Base-by-base conservation (phyloP, 352 stramenopile genomes). In the Globisporangium lucens region DNA sequence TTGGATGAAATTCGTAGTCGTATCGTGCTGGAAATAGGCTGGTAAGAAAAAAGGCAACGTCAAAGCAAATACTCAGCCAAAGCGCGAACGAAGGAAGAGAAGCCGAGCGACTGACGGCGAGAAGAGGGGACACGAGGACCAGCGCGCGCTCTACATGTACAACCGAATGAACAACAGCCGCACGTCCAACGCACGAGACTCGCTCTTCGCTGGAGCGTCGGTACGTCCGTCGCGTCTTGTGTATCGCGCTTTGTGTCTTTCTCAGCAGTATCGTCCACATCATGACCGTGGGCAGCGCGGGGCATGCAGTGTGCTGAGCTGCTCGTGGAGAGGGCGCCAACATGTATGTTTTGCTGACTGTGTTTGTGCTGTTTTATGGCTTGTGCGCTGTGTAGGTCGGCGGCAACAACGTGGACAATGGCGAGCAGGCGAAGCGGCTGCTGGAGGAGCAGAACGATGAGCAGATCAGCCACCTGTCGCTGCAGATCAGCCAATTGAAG, bases 391-490 rank as follows among this genome's bases (percentile, higher is more conserved):
- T 63, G n/a, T 52, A 90, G 82, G 41, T 66, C 57, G 75, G 74
- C 61, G 63, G 67, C 57, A 66, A 68, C 35, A 73, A 36, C 41
- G 75, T 68, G 8, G 75, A 92, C 61, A 95, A 83, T 53, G 79
- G 80, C 5, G 88, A 96, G 38, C 88, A 96, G 47, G 87, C 86
- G 13, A 88, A 89, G 65, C 71, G 81, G 38, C 74, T 96, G 36
- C 72, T 94, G 36, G 88, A 96, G 58, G 88, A 94, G 47, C 88
- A 96, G 57, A 96, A 96, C 51, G 87, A 96, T 38, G 87, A 94
- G 70, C 85, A 96, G 68, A 93, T 96, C 61, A 93, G 84, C 70
- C 86, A 94, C 66, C 71, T 96, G 68, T 94, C 86, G 68, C 75
- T 94, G 70, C 88, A 96, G 76, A 94, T 94, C 68, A 89, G 80